Percentiles rank a stretch among this genome's conserved stretches.
Conservation (phyloP, 805 yeast species). For the Saccharomycopsis amapae region DNA sequence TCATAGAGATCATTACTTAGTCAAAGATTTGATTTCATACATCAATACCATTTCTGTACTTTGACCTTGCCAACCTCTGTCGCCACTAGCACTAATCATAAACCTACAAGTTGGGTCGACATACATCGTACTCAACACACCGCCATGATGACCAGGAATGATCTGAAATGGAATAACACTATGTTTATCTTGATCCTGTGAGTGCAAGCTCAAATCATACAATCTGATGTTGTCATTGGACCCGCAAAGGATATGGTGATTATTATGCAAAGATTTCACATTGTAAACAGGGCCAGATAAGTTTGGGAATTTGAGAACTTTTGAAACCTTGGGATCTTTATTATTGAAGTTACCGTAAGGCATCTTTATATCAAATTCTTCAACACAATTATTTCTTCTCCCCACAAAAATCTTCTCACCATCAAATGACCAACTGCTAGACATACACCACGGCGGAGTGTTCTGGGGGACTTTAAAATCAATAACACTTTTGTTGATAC, state of each 20-base stretch:
- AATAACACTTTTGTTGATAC: slow-evolving; percentile 39
- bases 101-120: slow-evolving; percentile 86
- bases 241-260: slow-evolving; percentile 74
- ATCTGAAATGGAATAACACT: slow-evolving; percentile 69
- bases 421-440: slow-evolving; percentile 79
- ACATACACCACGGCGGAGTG: slow-evolving; percentile 92
- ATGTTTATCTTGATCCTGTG: not conserved
- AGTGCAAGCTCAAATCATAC: slow-evolving; percentile 56
- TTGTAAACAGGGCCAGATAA: slow-evolving; percentile 89
- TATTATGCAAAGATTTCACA: slow-evolving; percentile 73
- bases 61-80: slow-evolving; percentile 88
- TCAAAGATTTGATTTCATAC: slow-evolving; percentile 61
- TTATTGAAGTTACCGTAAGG: slow-evolving; percentile 32
- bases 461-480: slow-evolving; percentile 49
- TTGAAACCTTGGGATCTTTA: slow-evolving; percentile 43
- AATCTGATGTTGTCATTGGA: slow-evolving; percentile 85
- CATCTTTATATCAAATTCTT: slow-evolving; percentile 61
- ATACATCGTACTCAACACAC: slow-evolving; percentile 65
- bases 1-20: too few species aligned
- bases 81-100: slow-evolving; percentile 87
- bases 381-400: slow-evolving; percentile 81
- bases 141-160: slow-evolving; percentile 96
- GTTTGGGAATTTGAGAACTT: slow-evolving; percentile 65
- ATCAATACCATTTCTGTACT: slow-evolving; percentile 75
- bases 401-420: slow-evolving; percentile 81